These are phyloP conservation scores for Thermochaetoides thermophila DNA, from an alignment of 495 filamentous ascomycete genomes.

Conservation along the genomic window DNA sequence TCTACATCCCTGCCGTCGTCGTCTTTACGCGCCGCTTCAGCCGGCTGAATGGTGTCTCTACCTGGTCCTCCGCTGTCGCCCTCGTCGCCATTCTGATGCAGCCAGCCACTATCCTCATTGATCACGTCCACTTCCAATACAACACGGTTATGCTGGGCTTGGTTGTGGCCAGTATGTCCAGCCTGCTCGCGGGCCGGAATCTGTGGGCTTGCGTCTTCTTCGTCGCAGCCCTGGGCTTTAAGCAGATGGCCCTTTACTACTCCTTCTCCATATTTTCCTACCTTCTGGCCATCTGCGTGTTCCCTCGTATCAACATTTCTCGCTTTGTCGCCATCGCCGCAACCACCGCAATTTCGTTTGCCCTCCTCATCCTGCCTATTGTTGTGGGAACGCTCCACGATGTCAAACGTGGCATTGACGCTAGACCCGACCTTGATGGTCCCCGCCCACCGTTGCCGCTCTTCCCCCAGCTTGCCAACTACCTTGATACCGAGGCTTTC, in stretches of 20 bases:
- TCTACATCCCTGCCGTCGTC: slow-evolving; percentile 74
- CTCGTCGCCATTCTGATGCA: slow-evolving; percentile 85
- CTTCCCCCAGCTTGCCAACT: slow-evolving; percentile 40
- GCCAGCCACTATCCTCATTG: slow-evolving; percentile 79
- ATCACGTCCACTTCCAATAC: slow-evolving; percentile 98
- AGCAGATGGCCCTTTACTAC: slow-evolving; percentile 98
- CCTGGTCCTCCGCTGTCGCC: slow-evolving; percentile 70
- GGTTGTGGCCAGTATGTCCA: slow-evolving; percentile 69
- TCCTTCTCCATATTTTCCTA: slow-evolving; percentile 86
- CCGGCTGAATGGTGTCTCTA: slow-evolving; percentile 48
- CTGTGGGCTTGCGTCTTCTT: slow-evolving; percentile 89
- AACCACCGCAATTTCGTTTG: slow-evolving; percentile 58
- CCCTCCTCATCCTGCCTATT: slow-evolving; percentile 58
- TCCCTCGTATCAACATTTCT: slow-evolving; percentile 51
- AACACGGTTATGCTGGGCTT: slow-evolving; percentile 97
- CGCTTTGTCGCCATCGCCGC: slow-evolving; percentile 62
- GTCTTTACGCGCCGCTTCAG: slow-evolving; percentile 70
- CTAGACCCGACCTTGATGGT: slow-evolving; percentile 32
- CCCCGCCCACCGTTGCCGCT: slow-evolving; percentile 41
- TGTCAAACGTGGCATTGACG: slow-evolving; percentile 34
- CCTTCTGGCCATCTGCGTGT: slow-evolving; percentile 70
- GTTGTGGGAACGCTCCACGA: slow-evolving; percentile 50
- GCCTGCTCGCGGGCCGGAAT: slow-evolving; percentile 67
- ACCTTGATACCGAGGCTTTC: slow-evolving; percentile 45
- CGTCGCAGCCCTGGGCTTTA: slow-evolving; percentile 83